phyloP scores from a whole-genome alignment of 495 filamentous ascomycete genomes.

The Podospora fimiseda region DNA sequence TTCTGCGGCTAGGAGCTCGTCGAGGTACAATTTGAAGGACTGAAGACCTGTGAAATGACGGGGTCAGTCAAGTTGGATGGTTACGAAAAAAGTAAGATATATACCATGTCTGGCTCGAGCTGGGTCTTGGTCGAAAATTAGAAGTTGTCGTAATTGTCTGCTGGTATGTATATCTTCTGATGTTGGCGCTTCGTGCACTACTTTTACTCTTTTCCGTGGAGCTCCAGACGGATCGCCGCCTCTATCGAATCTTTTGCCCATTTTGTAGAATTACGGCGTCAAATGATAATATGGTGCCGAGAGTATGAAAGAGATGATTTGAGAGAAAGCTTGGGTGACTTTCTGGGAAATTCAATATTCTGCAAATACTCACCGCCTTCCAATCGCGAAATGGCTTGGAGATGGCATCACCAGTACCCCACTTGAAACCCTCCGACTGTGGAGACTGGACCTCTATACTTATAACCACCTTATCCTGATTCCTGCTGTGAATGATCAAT shows the following conservation, averaged over 20 bases:
- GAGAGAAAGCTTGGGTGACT: conserved; percentile 1
- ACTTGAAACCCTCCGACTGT: too few species aligned
- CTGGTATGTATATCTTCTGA: conserved; percentile 52
- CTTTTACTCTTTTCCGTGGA: conserved; percentile 27
- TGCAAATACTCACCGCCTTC: conserved; percentile 21
- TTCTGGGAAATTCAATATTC: conserved; percentile 18
- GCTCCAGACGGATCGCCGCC: conserved; percentile 24
- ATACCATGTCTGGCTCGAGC: conserved; percentile 58
- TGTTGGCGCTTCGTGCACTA: conserved; percentile 43
- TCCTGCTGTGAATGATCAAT: too few species aligned
- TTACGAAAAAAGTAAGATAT: conserved; percentile 11
- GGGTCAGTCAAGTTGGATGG: background rate
- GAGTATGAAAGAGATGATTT: too few species aligned
- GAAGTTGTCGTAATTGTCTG: conserved; percentile 54
- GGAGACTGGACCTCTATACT: too few species aligned
- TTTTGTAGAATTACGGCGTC: conserved; percentile 8
- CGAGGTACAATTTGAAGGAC: conserved; percentile 70
- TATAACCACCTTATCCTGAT: background rate
- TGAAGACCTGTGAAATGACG: conserved; percentile 50
- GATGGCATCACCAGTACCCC: too few species aligned
- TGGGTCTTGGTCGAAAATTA: conserved; percentile 62
- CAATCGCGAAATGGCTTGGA: conserved; percentile 12
- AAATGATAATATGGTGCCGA: background rate
- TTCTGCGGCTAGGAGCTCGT: conserved; percentile 52
- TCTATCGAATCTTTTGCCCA: conserved; percentile 37